Evolutionary conservation across 345 rosid genomes (phyloP).

Genomic region (Citrus unshiu): DNA sequence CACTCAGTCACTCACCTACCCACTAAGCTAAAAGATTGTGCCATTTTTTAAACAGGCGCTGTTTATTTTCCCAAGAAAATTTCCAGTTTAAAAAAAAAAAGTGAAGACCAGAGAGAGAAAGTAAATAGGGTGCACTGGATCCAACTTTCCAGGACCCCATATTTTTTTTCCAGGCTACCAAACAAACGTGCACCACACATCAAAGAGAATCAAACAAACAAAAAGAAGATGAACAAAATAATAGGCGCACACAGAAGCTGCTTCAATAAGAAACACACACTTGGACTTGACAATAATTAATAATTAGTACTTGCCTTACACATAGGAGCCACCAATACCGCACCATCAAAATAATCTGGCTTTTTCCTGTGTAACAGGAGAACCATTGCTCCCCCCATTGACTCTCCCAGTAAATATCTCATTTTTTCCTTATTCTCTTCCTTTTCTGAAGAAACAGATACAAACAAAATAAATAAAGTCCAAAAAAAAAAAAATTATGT

Average conservation of each 20-base stretch:
- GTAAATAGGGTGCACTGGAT: not conserved
- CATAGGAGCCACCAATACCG: conserved; percentile 63
- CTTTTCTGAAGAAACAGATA: conserved; percentile 23
- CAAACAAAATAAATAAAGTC: not conserved
- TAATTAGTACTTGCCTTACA: conserved; percentile 40
- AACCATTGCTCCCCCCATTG: conserved; percentile 68
- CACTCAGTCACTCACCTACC: not conserved
- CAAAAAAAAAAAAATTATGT: not conserved
- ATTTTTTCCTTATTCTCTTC: conserved; percentile 36
- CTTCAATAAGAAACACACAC: not conserved
- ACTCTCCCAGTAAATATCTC: conserved; percentile 60
- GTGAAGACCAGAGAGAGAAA: not conserved
- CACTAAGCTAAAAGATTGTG: not conserved
- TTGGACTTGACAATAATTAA: not conserved
- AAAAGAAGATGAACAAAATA: not conserved
- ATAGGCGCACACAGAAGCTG: not conserved
- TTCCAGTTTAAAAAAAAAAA: not conserved
- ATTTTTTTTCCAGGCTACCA: not conserved
- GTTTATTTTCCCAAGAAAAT: not conserved
- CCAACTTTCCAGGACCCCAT: conserved; percentile 3
- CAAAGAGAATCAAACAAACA: not conserved
- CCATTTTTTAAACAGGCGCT: no score
- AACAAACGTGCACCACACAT: not conserved
- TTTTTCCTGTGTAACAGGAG: conserved; percentile 39
- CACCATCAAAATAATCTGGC: conserved; percentile 59